phyloP scores from a whole-genome alignment of 257 asterid genomes.

The Fraxinus anomala region DNA sequence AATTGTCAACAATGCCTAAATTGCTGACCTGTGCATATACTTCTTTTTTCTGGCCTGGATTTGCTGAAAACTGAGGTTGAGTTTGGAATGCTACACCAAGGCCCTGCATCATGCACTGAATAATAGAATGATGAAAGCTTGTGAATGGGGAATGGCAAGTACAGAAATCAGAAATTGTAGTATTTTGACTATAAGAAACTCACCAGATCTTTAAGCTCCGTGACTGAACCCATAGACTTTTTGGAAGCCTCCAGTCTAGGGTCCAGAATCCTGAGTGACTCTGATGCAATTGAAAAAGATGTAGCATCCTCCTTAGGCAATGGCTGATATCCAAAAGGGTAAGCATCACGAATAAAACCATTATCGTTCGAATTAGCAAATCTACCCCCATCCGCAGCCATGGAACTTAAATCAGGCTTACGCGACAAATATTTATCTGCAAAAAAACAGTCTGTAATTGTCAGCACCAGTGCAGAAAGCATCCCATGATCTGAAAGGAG shows the following conservation, averaged over 20 bases:
- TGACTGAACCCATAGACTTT: constrained; percentile 64
- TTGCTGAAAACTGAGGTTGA: constrained; percentile 75
- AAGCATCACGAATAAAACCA: constrained; percentile 53
- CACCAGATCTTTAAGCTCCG: constrained; percentile 80
- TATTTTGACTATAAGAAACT: constrained; percentile 23
- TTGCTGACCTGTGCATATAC: constrained; percentile 74
- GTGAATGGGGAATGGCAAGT: constrained; percentile 13
- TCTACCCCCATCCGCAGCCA: constrained; percentile 58
- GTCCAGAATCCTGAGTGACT: constrained; percentile 52
- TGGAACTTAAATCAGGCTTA: constrained; percentile 60
- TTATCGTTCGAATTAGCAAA: constrained; percentile 48
- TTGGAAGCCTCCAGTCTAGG: constrained; percentile 67
- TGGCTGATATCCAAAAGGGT: constrained; percentile 56
- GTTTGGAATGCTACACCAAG: constrained; percentile 70
- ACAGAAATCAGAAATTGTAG: constrained; percentile 1
- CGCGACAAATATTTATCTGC: constrained; percentile 74
- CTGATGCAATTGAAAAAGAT: constrained; percentile 48
- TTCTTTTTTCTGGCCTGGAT: constrained; percentile 71
- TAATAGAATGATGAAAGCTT: constrained; percentile 28
- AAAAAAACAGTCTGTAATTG: constrained; percentile 27
- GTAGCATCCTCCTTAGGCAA: constrained; percentile 54
- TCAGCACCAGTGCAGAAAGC: constrained; percentile 32
- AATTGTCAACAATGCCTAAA: constrained; percentile 3
- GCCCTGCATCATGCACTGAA: constrained; percentile 78
- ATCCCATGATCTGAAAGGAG: neutral